Conservation (phyloP, 2,329 filamentous ascomycete genomes). For the Emericellopsis atlantica region DNA sequence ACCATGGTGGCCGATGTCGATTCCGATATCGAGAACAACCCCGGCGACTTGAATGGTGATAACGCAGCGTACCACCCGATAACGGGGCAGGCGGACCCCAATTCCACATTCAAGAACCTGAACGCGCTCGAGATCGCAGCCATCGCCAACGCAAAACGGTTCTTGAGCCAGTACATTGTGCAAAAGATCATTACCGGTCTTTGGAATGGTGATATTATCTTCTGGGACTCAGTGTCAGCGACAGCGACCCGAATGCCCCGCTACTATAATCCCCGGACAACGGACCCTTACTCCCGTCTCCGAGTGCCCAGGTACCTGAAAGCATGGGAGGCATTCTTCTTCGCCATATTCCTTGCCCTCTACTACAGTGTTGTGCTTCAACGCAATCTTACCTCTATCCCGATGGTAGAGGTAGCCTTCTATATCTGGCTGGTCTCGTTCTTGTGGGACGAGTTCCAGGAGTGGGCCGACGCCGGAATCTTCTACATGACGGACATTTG, state of each 20-base stretch:
- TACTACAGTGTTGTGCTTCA: conserved; percentile 79
- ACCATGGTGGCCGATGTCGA: conserved; percentile 24
- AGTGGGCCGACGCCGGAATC: conserved; percentile 74
- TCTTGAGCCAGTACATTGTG: conserved; percentile 66
- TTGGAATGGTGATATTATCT: conserved; percentile 77
- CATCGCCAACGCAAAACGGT: conserved; percentile 71
- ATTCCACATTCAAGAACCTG: conserved; percentile 61
- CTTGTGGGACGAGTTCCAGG: conserved; percentile 75
- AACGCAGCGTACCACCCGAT: no score
- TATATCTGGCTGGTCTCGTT: conserved; percentile 84
- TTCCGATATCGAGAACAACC: conserved; percentile 16
- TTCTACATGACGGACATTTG: conserved; percentile 79
- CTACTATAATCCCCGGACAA: conserved; percentile 54
- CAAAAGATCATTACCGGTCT: conserved; percentile 76
- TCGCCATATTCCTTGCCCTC: conserved; percentile 59
- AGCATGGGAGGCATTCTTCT: conserved; percentile 72
- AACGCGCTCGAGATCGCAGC: conserved; percentile 82
- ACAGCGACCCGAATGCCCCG: conserved; percentile 63
- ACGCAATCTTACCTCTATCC: conserved; percentile 53
- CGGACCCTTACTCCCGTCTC: conserved; percentile 61
- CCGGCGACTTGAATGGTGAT: no score
- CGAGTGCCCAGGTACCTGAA: conserved; percentile 77
- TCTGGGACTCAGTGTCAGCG: conserved; percentile 70
- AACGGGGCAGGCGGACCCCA: conserved; percentile 44
- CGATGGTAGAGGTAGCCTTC: conserved; percentile 59